Conservation (phyloP, 1,139 yeast species). For the Suhomyces wounanorum region DNA sequence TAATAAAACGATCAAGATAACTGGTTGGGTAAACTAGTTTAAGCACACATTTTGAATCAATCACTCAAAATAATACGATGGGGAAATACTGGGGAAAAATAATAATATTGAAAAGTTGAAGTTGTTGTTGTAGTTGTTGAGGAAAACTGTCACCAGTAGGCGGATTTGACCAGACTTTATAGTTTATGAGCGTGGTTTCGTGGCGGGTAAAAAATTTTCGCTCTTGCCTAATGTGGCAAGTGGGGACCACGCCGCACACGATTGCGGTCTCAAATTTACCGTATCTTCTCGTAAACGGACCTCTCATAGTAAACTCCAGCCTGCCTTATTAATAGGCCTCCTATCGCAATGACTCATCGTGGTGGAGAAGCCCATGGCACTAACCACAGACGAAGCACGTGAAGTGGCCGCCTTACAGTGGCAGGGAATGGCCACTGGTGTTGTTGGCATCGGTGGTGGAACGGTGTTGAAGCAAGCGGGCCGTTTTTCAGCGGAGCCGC, state of each 20-base stretch:
- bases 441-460: too few relatives aligned
- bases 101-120: neutral
- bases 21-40: slow-evolving; percentile 23
- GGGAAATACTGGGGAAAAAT: slow-evolving; percentile 13
- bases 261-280: slow-evolving; percentile 9
- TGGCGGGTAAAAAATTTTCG: slow-evolving; percentile 16
- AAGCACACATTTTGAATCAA: slow-evolving; percentile 36
- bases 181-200: slow-evolving; percentile 7
- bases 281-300: neutral
- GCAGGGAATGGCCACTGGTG: too few relatives aligned
- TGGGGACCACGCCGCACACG: slow-evolving; percentile 1
- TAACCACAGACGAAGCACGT: neutral
- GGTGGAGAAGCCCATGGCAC: neutral
- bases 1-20: slow-evolving; percentile 15
- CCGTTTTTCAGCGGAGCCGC: neutral
- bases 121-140: slow-evolving; percentile 11
- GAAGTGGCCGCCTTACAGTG: too few relatives aligned
- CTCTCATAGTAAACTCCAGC: slow-evolving; percentile 6
- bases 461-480: neutral
- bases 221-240: slow-evolving; percentile 8
- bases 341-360: neutral
- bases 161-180: slow-evolving; percentile 11
- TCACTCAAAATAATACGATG: slow-evolving; percentile 11
- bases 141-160: slow-evolving; percentile 1
- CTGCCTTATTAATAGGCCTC: slow-evolving; percentile 10